These are phyloP conservation scores for Anthoceros angustus DNA, from an alignment of 225 moss, liverwort and hornwort genomes.

Conservation along the genomic window DNA sequence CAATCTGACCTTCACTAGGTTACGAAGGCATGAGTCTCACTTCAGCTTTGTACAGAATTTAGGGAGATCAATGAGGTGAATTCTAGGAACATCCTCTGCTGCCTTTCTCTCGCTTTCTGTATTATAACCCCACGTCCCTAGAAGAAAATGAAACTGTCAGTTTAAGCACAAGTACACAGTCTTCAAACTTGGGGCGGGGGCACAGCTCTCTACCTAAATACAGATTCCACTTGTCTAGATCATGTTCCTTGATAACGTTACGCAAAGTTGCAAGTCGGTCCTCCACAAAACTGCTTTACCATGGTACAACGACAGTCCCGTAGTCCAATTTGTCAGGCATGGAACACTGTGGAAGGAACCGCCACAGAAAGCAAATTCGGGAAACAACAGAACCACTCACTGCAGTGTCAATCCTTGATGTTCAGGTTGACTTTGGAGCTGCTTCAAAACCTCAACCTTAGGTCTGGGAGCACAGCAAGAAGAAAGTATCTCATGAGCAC, in stretches of 20 bases:
- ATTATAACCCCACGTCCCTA: slow-evolving; percentile 92
- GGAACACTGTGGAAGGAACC: too few relatives aligned
- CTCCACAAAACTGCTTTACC: slow-evolving; percentile 70
- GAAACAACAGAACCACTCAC: slow-evolving; percentile 27
- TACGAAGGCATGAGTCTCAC: too few relatives aligned
- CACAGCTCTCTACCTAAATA: slow-evolving; percentile 48
- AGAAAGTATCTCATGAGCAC: not conserved
- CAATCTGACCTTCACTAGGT: too few relatives aligned
- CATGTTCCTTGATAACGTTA: slow-evolving; percentile 67
- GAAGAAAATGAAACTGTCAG: not conserved
- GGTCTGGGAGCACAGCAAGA: slow-evolving; percentile 30
- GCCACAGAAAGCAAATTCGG: too few relatives aligned
- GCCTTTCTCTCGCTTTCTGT: slow-evolving; percentile 54
- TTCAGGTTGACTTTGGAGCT: slow-evolving; percentile 55
- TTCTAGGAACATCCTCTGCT: slow-evolving; percentile 44
- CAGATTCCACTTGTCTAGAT: slow-evolving; percentile 72
- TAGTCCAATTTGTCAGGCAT: too few relatives aligned
- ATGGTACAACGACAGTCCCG: too few relatives aligned
- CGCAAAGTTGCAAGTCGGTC: slow-evolving; percentile 75
- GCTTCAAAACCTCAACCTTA: slow-evolving; percentile 87
- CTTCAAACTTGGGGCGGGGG: too few relatives aligned
- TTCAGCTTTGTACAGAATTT: slow-evolving; percentile 56
- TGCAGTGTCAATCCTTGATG: slow-evolving; percentile 68
- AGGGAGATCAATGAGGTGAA: slow-evolving; percentile 55
- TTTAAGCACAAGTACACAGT: too few relatives aligned